These are phyloP conservation scores for Aphanomyces stellatus DNA, from an alignment of 352 stramenopile genomes.

Conservation along the genomic window DNA sequence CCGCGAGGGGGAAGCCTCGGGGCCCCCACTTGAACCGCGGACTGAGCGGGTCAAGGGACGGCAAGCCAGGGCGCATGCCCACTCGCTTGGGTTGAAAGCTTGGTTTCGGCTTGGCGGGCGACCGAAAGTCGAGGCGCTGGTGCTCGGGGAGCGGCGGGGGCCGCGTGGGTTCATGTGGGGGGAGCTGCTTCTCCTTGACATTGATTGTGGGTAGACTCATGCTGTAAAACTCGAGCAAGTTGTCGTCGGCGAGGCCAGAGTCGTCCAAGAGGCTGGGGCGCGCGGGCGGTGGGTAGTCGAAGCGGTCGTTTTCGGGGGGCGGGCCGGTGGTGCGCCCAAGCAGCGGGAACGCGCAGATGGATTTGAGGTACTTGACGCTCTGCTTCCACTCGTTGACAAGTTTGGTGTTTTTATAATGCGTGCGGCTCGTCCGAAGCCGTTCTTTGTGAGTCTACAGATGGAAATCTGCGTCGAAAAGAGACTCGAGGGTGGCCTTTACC, in stretches of 20 bases:
- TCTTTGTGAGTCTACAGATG: constrained; percentile 44
- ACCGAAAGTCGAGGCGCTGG: too few species aligned
- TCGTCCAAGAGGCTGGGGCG: background rate
- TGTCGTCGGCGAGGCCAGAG: background rate
- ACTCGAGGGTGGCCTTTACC: constrained; percentile 2
- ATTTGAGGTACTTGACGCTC: constrained; percentile 59
- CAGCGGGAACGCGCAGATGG: constrained; percentile 57
- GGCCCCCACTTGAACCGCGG: constrained; percentile 18
- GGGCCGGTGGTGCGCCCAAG: background rate
- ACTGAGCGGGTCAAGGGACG: constrained; percentile 1
- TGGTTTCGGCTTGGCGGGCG: too few species aligned
- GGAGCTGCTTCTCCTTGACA: too few species aligned
- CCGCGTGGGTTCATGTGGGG: too few species aligned
- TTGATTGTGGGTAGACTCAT: constrained; percentile 7
- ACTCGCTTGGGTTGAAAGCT: constrained; percentile 3
- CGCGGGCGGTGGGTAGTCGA: background rate
- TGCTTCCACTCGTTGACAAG: constrained; percentile 54
- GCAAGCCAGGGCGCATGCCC: background rate
- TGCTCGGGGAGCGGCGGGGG: background rate
- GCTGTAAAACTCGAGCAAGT: constrained; percentile 17
- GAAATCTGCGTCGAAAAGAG: too few species aligned
- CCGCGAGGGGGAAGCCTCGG: background rate
- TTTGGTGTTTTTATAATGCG: constrained; percentile 54
- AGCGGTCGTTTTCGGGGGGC: background rate
- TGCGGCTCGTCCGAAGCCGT: constrained; percentile 29